Evolutionary conservation across 2,329 filamentous ascomycete genomes (phyloP).

Genomic region (Neonectria neomacrospora): DNA sequence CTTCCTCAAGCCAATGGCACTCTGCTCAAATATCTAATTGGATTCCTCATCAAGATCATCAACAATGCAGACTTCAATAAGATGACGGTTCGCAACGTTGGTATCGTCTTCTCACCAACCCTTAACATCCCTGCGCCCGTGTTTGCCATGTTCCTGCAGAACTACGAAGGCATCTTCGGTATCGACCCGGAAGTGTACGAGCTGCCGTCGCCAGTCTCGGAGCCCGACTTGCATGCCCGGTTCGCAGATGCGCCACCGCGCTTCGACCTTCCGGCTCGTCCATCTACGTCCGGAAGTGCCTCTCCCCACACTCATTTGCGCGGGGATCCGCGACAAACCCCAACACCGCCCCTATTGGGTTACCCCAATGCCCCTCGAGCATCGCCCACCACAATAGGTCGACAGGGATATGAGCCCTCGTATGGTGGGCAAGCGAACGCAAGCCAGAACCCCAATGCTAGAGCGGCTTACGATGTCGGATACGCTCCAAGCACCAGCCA

Average conservation of each 20-base stretch:
- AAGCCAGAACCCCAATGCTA: constrained; percentile 45
- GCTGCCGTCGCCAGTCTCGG: constrained; percentile 59
- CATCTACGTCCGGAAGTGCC: constrained; percentile 61
- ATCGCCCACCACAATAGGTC: constrained; percentile 57
- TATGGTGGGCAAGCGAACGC: constrained; percentile 52
- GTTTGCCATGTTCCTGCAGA: constrained; percentile 92
- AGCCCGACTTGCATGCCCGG: constrained; percentile 49
- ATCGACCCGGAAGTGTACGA: constrained; percentile 73
- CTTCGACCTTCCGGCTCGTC: constrained; percentile 55
- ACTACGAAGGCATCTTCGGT: constrained; percentile 88
- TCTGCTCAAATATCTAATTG: constrained; percentile 84
- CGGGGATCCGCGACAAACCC: constrained; percentile 52
- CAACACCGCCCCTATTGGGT: constrained; percentile 61
- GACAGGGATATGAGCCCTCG: constrained; percentile 57
- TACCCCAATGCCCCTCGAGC: constrained; percentile 48
- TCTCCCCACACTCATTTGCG: constrained; percentile 64
- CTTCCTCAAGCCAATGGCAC: constrained; percentile 84
- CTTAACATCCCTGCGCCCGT: constrained; percentile 95
- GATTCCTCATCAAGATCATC: constrained; percentile 91
- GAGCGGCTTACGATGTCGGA: constrained; percentile 59
- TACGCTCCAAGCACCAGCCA: constrained; percentile 46
- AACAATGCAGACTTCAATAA: constrained; percentile 92
- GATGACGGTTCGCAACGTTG: constrained; percentile 97
- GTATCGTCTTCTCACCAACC: constrained; percentile 97
- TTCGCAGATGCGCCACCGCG: constrained; percentile 45